Evolutionary conservation across 768 basidiomycete species (phyloP), one percentile per base, ranked within the genome.

Genomic region (Pisolithus sp.): DNA sequence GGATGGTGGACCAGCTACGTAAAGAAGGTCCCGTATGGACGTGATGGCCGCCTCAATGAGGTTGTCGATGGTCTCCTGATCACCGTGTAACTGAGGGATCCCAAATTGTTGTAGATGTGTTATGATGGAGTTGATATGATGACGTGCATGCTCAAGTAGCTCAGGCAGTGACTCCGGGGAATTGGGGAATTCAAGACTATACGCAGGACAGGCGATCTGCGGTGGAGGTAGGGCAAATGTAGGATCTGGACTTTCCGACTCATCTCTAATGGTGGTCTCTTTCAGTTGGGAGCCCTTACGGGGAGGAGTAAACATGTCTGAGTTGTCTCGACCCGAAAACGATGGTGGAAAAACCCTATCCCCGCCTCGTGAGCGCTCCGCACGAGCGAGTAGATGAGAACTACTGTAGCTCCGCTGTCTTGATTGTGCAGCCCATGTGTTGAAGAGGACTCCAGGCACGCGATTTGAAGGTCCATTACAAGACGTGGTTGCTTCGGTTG

Each of bases 1-100:
- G 15, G 78, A 71, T 3, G 81, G 77, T 0, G 76, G 70, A 12
- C 82, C 79, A 24, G 82, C 74, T 18, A 82, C 73, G 55, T 85
- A 89, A 13, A 90, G 74, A 28, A 89, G 75, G 58, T 86, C 82
- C 36, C 87, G 81, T 40, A 89, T 82, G 8, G 81, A 71, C 2
- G 80, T 69, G 31, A 90, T 83, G 13, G 81, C 78, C 26, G 70
- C 67, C 42, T 76, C 67, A 43, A 89, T 82, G 23, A 85, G 73
- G 23, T 73, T 70, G 54, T 89, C 82, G 61, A 89, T 76, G 50
- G 74, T 71, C 38, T 70, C 66, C 58, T 81, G 80, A 49, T 86
- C 79, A 48, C 79, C 79, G 3, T 71, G 63, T 45, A 69, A 68
- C 28, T 78, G 76, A 7, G 73, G 68, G 12, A 75, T 54, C 42